Base-by-base conservation (phyloP, 2,329 filamentous ascomycete species). In the Paraconiothyrium brasiliense region DNA sequence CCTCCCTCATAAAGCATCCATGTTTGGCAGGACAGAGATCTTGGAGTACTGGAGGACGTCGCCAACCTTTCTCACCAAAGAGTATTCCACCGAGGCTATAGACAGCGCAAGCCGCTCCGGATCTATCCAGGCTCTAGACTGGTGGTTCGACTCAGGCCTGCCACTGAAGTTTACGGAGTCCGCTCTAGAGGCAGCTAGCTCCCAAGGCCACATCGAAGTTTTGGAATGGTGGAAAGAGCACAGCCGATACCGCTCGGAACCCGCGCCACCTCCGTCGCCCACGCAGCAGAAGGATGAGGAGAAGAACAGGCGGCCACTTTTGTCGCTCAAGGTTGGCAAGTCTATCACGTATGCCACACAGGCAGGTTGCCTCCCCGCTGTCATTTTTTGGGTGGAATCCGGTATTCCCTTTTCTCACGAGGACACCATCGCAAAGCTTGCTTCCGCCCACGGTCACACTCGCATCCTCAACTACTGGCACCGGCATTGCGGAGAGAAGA, bases 181-280 rank as follows among this genome's bases (percentile, higher is more conserved):
- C 5, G 92, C 94, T 0, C 86, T 98, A 20, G 94, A 97, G 78
- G 91, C 94, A 71, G 94, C 94, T 34, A 94, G 91, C 61, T 89
- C 89, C 3, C 90, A 92, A 71, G 93, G 94, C 8, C 91, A 95
- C 67, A 84, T 97, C n/a, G 82, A 88, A 7, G 93, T 97, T 0
- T 85, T 98, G 1, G 90, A 96, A 70, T 98, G 94, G 94, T 98
- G 94, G 94, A 92, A 92, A 69, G 86, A 90, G 62, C 89, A 90
- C 71, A 84, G 89, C 47, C 79, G 79, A 1, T 80, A 81, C 58
- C 76, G 80, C 6, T 65, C 64, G 16, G 70, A 76, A n/a, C 63
- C 69, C n/a, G 57, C 64, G 6, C 56, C 62, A 2, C 61, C 67
- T 2, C 63, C 67, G 2, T 61, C 60, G 1, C 60, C 64, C 1